Evolutionary conservation across 1,284 basidiomycete species (phyloP), one percentile per base, ranked within the genome.

Genomic region (Phlebopus sp.): DNA sequence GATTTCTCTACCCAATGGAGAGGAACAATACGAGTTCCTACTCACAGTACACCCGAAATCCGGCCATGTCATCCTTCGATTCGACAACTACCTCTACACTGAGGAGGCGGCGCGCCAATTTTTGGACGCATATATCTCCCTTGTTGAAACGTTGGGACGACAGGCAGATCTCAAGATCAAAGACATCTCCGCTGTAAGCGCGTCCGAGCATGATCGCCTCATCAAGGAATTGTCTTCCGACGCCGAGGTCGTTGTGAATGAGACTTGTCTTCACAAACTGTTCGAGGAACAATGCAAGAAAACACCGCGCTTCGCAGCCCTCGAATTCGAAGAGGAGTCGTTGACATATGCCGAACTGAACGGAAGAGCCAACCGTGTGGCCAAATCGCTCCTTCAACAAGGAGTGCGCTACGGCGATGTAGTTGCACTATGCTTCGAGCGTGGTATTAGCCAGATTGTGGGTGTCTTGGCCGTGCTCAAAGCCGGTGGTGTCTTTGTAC

Each of bases 381-480:
- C 64, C 0, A 53, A 51, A 34, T 62, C 55, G 19, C 47, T 64
- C 37, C 53, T 55, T 15, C 59, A 56, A 30, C 50, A 58, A 5
- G 64, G 59, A 19, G 57, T 67, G 0, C 39, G 40, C 19, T 51
- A 30, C 1, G 63, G 65, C 29, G 62, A 60, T 44, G 44, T 67
- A 15, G 44, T 64, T 13, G 58, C 64, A 2, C 44, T 67, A n/a
- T 66, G 55, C 44, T 60, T 67, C 31, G 56, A 65, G 10, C 60
- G 63, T 18, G 56, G 59, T 13, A 56, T 64, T 19, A 55, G 53
- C 41, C 63, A 65, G 38, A 55, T 68, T 13, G 37, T 66, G n/a
- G 66, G 55, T 37, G 53, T 65, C 39, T 50, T 69, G 35, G 62
- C 65, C 1, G 56, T 65, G 35, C 59, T 68, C 40, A 69, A 69